Conservation (phyloP, 1,284 basidiomycete genomes). For the Phlebopus sp. region DNA sequence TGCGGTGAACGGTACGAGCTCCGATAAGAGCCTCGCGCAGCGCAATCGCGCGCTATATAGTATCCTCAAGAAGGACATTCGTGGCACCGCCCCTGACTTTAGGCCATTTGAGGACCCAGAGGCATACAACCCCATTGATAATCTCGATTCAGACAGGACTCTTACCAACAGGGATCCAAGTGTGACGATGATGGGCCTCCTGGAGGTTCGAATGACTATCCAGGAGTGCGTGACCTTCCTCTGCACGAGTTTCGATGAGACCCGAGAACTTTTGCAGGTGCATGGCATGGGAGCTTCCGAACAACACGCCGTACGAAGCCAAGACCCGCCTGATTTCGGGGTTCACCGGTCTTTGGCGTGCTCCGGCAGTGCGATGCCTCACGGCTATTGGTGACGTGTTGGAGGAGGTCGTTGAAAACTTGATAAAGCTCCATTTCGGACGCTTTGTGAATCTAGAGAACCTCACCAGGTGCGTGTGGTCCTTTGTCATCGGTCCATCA, state of each 20-base stretch:
- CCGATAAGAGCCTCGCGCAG: slow-evolving; percentile 37
- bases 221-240: slow-evolving; percentile 22
- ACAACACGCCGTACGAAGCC: slow-evolving; percentile 49
- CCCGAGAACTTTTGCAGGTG: slow-evolving; percentile 32
- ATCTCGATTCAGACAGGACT: slow-evolving; percentile 11
- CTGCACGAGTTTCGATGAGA: neutral
- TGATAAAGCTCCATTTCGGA: slow-evolving; percentile 33
- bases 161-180: neutral
- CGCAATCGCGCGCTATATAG: slow-evolving; percentile 33
- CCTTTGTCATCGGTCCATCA: neutral
- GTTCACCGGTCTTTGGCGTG: slow-evolving; percentile 41
- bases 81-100: slow-evolving; percentile 42
- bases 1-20: slow-evolving; percentile 36
- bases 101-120: slow-evolving; percentile 24
- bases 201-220: slow-evolving; percentile 33
- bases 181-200: slow-evolving; percentile 22
- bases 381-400: slow-evolving; percentile 29
- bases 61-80: slow-evolving; percentile 36
- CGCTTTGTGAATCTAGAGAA: slow-evolving; percentile 30
- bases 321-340: slow-evolving; percentile 40
- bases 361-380: slow-evolving; percentile 41
- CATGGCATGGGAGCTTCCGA: slow-evolving; percentile 51
- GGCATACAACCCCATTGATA: slow-evolving; percentile 6
- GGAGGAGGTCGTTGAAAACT: slow-evolving; percentile 14
- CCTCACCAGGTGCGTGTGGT: slow-evolving; percentile 27